phyloP scores from a whole-genome alignment of 192 early-diverging fungal genomes.

The Backusella parvicylindrica region DNA sequence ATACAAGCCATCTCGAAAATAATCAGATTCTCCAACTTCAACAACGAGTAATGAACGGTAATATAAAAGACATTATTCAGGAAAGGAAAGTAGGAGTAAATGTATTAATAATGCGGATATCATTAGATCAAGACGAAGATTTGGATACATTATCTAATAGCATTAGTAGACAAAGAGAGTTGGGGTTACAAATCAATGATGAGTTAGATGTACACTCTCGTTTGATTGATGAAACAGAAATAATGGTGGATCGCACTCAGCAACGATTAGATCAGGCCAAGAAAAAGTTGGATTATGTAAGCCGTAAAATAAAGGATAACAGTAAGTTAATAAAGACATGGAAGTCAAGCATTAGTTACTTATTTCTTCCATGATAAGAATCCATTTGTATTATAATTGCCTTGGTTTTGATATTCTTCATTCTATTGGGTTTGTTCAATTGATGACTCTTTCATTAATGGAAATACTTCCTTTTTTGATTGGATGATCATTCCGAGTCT shows the following conservation, averaged over 20 bases:
- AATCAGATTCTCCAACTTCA: conserved; percentile 58
- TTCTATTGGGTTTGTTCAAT: conserved; percentile 28
- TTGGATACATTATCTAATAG: conserved; percentile 60
- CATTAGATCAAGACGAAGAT: conserved; percentile 76
- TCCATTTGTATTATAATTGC: conserved; percentile 43
- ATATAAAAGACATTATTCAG: background rate
- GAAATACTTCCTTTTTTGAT: too few species aligned
- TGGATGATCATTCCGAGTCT: background rate
- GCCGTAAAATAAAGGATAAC: conserved; percentile 48
- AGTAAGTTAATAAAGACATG: conserved; percentile 31
- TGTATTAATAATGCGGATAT: too few species aligned
- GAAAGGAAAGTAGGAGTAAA: background rate
- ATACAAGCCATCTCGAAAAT: conserved; percentile 41
- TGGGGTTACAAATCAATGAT: conserved; percentile 71
- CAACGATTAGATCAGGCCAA: conserved; percentile 42
- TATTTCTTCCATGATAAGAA: conserved; percentile 23
- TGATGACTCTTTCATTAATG: background rate
- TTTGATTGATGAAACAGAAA: conserved; percentile 70
- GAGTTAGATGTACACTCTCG: conserved; percentile 70
- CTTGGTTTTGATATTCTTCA: conserved; percentile 42
- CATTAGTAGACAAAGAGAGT: conserved; percentile 63
- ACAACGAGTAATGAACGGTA: conserved; percentile 63
- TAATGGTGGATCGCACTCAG: conserved; percentile 55
- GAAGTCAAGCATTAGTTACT: background rate
- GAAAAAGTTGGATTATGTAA: conserved; percentile 47